Base-by-base conservation (phyloP, 352 stramenopile species). In the Pythium aristosporum region DNA sequence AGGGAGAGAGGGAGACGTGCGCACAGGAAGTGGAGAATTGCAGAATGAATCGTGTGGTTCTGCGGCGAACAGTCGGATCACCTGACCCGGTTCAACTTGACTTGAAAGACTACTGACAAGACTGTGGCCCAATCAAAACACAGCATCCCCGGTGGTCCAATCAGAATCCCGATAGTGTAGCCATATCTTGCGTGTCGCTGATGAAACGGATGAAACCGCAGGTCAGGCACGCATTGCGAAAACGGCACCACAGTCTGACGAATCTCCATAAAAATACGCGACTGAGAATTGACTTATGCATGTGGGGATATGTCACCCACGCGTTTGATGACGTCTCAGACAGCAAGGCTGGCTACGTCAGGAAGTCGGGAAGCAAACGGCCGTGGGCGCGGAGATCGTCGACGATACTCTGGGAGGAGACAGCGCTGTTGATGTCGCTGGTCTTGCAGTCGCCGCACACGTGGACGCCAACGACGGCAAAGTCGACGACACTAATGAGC, bases 391-490 rank as follows among this genome's bases (percentile, higher is more conserved):
- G 10, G 39, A 46, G 39, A 46, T 46, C 39, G 13, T 46, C 13
- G 39, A 46, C 5, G 39, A 46, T 46, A 15, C 39, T 46, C 39
- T 46, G 39, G 11, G 0, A 15, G 8, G 34, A 39, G 8, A 39
- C 34, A 13, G 34, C 61, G 47, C 57, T 53, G 60, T 61, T 67
- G 3, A 30, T 32, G 8, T 12, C 43, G n/a, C 32, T 44, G 21
- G 28, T 66, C 30, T 39, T 16, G 51, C 66, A 68, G 20, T 57
- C 50, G n/a, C 60, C 56, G 21, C 61, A 68, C 20, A 50, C 28
- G 60, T 73, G 66, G 23, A 73, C 11, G 3, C 53, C 66, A 16
- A 73, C 43, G 21, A 73, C 47, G 9, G 39, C 39, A 46, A 46
- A 46, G 18, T 46, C 39, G 9, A 46, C 39, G 13, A 46, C 13